phyloP scores from a whole-genome alignment of 1,139 yeast species.

The Magnusiomyces suaveolens region DNA sequence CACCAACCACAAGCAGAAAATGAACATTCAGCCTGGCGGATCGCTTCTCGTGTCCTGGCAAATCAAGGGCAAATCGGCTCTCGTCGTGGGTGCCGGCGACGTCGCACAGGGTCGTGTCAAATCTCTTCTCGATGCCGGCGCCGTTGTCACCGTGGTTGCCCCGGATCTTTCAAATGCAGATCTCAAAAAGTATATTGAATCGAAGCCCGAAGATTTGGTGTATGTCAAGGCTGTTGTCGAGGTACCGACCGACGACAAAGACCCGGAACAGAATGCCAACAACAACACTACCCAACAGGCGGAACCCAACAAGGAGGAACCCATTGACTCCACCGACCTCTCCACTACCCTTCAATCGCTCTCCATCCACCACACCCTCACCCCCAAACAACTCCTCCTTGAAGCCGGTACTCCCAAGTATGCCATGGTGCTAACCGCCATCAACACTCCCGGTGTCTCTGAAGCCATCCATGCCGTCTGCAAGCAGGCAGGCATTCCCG shows the following conservation, averaged over 20 bases:
- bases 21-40: constrained; percentile 31
- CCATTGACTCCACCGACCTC: no score
- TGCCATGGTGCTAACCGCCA: constrained; percentile 63
- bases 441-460: constrained; percentile 60
- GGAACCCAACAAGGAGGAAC: constrained; percentile 10
- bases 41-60: constrained; percentile 69
- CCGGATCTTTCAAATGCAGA: constrained; percentile 42
- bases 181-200: constrained; percentile 35
- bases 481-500: constrained; percentile 46
- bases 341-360: no score
- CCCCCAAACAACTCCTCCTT: constrained; percentile 9
- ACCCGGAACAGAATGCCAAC: constrained; percentile 12
- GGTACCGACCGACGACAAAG: no score
- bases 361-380: no score
- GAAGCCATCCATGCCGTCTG: constrained; percentile 51
- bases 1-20: no score
- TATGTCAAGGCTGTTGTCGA: constrained; percentile 25
- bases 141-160: constrained; percentile 58
- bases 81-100: constrained; percentile 75
- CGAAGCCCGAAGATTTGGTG: constrained; percentile 25
- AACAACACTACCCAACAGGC: not conserved
- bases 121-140: constrained; percentile 60
- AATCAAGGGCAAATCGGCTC: constrained; percentile 51
- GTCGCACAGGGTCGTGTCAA: constrained; percentile 66
- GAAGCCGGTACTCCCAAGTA: constrained; percentile 31